Percentiles rank a stretch among this genome's conserved stretches.
Conservation (phyloP, 768 basidiomycete species). For the Clitopilus hobsonii region DNA sequence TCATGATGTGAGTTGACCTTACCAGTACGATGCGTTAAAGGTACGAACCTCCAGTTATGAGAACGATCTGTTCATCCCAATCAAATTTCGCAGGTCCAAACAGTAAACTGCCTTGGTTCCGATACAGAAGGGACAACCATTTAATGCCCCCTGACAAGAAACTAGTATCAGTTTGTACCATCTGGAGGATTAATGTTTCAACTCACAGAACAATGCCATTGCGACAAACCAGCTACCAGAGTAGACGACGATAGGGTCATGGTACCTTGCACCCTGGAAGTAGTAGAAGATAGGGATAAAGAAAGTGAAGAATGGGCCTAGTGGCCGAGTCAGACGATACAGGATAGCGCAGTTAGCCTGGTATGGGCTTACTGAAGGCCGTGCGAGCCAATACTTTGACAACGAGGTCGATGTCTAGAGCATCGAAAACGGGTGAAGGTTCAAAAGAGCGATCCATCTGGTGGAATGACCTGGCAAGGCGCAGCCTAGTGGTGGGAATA, state of each 20-base stretch:
- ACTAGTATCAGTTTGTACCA: neutral
- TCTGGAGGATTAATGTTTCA: neutral
- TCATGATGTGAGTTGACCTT: neutral
- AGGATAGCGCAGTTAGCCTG: neutral
- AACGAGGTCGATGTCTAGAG: conserved; percentile 71
- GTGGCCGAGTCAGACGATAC: conserved; percentile 6
- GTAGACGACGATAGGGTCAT: conserved; percentile 46
- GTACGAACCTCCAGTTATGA: conserved; percentile 82
- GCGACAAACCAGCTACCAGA: conserved; percentile 52
- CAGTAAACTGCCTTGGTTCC: conserved; percentile 67
- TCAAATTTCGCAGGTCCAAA: conserved; percentile 59
- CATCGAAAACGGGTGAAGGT: conserved; percentile 54
- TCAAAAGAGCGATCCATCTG: conserved; percentile 22
- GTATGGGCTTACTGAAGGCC: conserved; percentile 58
- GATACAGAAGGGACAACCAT: conserved; percentile 69
- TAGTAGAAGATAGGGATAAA: conserved; percentile 77
- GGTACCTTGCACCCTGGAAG: conserved; percentile 58
- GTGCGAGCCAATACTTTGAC: conserved; percentile 78
- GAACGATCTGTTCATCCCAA: conserved; percentile 87
- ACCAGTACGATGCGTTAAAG: neutral
- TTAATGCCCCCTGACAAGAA: conserved; percentile 51
- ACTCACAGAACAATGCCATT: conserved; percentile 68
- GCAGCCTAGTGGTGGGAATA: conserved; percentile 22
- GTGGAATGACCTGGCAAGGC: conserved; percentile 11
- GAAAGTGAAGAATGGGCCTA: conserved; percentile 82